phyloP scores from a whole-genome alignment of 306 rosid species.

The Acacia acuminata region DNA sequence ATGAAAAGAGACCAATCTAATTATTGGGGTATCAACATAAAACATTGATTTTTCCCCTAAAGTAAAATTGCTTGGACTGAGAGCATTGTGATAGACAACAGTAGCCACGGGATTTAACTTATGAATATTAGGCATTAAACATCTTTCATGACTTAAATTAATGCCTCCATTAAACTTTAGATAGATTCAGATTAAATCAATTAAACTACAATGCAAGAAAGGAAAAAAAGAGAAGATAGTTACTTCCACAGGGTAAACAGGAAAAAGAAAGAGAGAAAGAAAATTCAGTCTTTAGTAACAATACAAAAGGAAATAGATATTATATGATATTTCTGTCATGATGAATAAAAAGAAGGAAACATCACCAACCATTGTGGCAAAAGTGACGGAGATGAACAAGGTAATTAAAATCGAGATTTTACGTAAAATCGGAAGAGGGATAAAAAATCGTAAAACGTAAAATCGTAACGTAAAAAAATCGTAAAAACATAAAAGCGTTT shows the following conservation, averaged over 20 bases:
- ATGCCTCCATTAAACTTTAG: constrained; percentile 20
- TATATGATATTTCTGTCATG: constrained; percentile 12
- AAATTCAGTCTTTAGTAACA: constrained; percentile 10
- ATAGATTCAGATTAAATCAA: constrained; percentile 89
- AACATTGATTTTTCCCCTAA: not conserved
- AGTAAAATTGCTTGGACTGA: not conserved
- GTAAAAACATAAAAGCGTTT: no score
- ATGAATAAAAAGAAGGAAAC: constrained; percentile 28
- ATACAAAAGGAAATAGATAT: constrained; percentile 16
- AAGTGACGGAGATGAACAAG: constrained; percentile 31
- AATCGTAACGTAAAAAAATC: no score
- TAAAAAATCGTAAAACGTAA: no score
- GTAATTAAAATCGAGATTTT: no score
- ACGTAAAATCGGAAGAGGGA: no score
- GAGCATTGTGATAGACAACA: not conserved
- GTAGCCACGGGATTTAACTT: not conserved
- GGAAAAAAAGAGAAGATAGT: constrained; percentile 17
- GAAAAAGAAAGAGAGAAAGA: not conserved
- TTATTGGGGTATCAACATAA: not conserved
- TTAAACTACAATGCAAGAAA: constrained; percentile 89
- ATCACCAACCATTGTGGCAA: constrained; percentile 94
- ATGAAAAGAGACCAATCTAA: constrained; percentile 50
- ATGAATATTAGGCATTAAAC: not conserved
- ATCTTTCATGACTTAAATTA: no score
- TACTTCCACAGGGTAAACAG: constrained; percentile 5